phyloP scores from a whole-genome alignment of 257 asterid species.

The Lycium ferocissimum region DNA sequence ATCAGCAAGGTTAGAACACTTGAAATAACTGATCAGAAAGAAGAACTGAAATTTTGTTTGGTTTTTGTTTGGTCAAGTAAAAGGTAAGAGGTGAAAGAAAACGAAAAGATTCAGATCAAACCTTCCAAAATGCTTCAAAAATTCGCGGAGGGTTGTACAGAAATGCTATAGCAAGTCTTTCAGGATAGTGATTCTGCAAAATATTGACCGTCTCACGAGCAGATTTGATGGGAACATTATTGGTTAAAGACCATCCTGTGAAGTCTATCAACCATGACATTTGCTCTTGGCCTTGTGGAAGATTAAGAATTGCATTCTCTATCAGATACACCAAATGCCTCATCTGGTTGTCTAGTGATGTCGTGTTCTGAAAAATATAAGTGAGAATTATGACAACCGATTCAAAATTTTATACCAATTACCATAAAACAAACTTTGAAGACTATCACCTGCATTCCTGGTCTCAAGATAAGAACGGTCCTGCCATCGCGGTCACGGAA shows the following conservation, averaged over 20 bases:
- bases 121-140: constrained; percentile 98
- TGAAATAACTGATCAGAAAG: background rate
- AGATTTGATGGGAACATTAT: constrained; percentile 78
- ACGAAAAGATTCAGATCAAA: constrained; percentile 39
- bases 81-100: background rate
- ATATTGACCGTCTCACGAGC: constrained; percentile 77
- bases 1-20: background rate
- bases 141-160: constrained; percentile 89
- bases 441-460: constrained; percentile 77
- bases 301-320: constrained; percentile 91
- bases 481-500: constrained; percentile 89
- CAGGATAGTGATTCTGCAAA: constrained; percentile 90
- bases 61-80: constrained; percentile 12
- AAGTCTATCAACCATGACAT: constrained; percentile 97
- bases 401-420: background rate
- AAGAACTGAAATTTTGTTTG: background rate
- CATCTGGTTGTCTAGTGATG: constrained; percentile 79
- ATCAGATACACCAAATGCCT: constrained; percentile 85
- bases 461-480: constrained; percentile 86
- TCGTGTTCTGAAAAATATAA: constrained; percentile 69
- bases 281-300: constrained; percentile 92
- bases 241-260: constrained; percentile 86
- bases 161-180: constrained; percentile 83
- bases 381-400: background rate
- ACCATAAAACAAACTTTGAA: background rate